Evolutionary conservation across 2,329 filamentous ascomycete species (phyloP).

Genomic region (Ophiostoma populinum): DNA sequence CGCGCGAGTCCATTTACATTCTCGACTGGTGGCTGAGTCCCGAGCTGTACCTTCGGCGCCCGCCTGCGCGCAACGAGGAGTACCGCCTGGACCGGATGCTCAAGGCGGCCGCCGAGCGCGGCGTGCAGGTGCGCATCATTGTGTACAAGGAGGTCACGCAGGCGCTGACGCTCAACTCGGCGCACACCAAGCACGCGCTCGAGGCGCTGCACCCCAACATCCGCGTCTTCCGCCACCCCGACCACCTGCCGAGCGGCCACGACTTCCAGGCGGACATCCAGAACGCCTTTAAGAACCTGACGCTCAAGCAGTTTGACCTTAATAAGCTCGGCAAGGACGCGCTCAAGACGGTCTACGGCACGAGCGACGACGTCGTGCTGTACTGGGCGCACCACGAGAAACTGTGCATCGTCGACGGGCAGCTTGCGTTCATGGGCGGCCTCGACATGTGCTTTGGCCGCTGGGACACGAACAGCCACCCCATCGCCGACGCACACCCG

Average conservation of each 20-base stretch:
- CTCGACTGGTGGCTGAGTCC: constrained; percentile 84
- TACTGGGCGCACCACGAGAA: constrained; percentile 96
- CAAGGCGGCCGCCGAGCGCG: constrained; percentile 63
- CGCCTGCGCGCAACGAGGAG: constrained; percentile 62
- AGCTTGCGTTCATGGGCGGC: constrained; percentile 76
- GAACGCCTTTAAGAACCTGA: constrained; percentile 33
- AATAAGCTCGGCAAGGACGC: constrained; percentile 55
- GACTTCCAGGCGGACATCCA: constrained; percentile 52
- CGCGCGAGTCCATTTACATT: constrained; percentile 63
- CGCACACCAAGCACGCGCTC: constrained; percentile 65
- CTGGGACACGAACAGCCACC: constrained; percentile 76
- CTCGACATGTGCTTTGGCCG: constrained; percentile 76
- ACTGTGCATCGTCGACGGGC: constrained; percentile 65
- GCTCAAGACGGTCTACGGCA: constrained; percentile 65
- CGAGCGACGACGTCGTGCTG: constrained; percentile 61
- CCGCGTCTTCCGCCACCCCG: constrained; percentile 75
- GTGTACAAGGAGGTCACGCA: constrained; percentile 86
- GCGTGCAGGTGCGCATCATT: constrained; percentile 69
- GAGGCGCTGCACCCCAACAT: constrained; percentile 71
- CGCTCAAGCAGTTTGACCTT: constrained; percentile 32
- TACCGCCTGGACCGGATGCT: constrained; percentile 77
- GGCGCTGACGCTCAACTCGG: constrained; percentile 40
- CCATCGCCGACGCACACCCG: constrained; percentile 71
- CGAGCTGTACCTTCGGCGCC: constrained; percentile 71
- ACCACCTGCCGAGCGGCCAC: constrained; percentile 62